Evolutionary conservation across 2,329 filamentous ascomycete species (phyloP).

Genomic region (Aspergillus unguis): DNA sequence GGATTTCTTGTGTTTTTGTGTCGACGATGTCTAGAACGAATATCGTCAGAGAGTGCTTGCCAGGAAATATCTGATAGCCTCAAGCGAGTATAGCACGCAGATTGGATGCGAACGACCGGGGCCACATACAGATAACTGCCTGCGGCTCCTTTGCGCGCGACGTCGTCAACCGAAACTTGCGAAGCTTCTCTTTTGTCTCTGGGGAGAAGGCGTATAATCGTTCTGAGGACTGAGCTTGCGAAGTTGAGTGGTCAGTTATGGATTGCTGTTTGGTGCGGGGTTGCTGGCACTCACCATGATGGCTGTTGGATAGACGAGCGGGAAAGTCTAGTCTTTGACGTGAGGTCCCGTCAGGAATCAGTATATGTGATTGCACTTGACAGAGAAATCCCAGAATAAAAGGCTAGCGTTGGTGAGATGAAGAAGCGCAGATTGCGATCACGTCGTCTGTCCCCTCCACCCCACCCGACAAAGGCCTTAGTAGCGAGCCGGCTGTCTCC

Average conservation of each 20-base stretch:
- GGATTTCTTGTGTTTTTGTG: slow-evolving; percentile 84
- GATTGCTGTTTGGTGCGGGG: slow-evolving; percentile 13
- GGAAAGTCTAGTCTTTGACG: too few relatives aligned
- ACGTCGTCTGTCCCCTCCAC: neutral
- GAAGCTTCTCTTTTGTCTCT: slow-evolving; percentile 82
- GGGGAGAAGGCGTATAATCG: slow-evolving; percentile 88
- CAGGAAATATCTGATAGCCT: neutral
- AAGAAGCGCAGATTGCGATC: neutral
- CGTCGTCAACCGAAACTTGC: slow-evolving; percentile 90
- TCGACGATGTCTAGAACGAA: slow-evolving; percentile 75
- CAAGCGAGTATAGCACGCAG: neutral
- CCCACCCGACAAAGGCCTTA: too few relatives aligned
- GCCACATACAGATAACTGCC: slow-evolving; percentile 81
- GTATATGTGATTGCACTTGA: too few relatives aligned
- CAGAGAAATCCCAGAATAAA: too few relatives aligned
- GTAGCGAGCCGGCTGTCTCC: too few relatives aligned
- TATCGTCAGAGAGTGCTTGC: slow-evolving; percentile 18
- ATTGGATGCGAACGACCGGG: neutral
- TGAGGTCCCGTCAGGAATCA: too few relatives aligned
- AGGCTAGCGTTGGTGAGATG: neutral
- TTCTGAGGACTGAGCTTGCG: slow-evolving; percentile 58
- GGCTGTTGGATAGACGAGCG: neutral
- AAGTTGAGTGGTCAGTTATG: too few relatives aligned
- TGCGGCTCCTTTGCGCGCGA: slow-evolving; percentile 82
- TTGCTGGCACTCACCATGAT: slow-evolving; percentile 17